phyloP scores from a whole-genome alignment of 2,329 filamentous ascomycete species.

The Colletotrichum spinosum region DNA sequence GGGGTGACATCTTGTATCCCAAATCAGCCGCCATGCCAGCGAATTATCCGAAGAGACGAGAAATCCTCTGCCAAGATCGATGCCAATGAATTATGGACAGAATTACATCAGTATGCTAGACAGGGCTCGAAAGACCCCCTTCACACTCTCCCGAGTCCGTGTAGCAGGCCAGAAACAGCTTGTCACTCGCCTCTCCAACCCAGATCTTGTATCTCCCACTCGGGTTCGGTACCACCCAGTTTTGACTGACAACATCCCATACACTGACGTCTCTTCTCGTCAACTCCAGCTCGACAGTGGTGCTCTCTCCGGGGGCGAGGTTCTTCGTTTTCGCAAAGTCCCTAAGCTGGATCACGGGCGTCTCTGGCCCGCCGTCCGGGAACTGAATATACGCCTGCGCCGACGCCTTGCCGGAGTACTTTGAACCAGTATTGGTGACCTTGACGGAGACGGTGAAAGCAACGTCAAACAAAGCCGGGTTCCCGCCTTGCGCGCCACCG shows the following conservation, averaged over 20 bases:
- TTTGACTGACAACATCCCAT: slow-evolving; percentile 75
- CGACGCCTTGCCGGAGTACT: slow-evolving; percentile 56
- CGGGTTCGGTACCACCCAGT: slow-evolving; percentile 68
- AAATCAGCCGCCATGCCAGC: no score
- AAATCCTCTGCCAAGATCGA: neutral
- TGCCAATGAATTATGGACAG: neutral
- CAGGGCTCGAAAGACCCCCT: slow-evolving; percentile 25
- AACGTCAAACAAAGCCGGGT: slow-evolving; percentile 71
- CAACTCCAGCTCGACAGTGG: slow-evolving; percentile 67
- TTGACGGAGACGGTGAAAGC: slow-evolving; percentile 56
- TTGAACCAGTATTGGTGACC: slow-evolving; percentile 65
- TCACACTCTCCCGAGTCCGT: slow-evolving; percentile 34
- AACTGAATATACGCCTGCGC: slow-evolving; percentile 60
- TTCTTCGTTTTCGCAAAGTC: slow-evolving; percentile 76
- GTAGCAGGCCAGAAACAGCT: slow-evolving; percentile 37
- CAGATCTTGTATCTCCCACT: slow-evolving; percentile 53
- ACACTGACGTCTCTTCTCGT: slow-evolving; percentile 79
- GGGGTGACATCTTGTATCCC: no score
- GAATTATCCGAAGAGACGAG: neutral
- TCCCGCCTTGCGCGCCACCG: slow-evolving; percentile 77
- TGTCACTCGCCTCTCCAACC: slow-evolving; percentile 53
- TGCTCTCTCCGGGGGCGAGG: slow-evolving; percentile 64
- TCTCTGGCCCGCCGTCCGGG: slow-evolving; percentile 62
- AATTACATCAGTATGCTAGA: slow-evolving; percentile 9
- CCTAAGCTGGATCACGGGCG: slow-evolving; percentile 75